Evolutionary conservation across 495 filamentous ascomycete genomes (phyloP).

Genomic region (Podospora pseudopauciseta): DNA sequence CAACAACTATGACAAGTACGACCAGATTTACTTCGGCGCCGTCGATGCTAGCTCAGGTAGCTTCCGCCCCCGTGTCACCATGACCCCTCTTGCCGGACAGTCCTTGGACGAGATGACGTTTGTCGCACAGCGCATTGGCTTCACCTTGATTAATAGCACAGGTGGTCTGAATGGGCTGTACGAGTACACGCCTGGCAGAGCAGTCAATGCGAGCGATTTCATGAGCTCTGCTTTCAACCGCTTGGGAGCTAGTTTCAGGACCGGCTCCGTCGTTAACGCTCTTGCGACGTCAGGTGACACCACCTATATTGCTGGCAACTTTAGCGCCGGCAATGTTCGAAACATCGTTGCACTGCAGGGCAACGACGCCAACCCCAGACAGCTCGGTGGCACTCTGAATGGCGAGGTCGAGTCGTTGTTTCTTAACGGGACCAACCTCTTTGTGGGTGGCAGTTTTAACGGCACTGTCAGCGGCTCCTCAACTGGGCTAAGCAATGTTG

Average conservation of each 20-base stretch:
- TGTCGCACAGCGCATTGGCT: constrained; percentile 81
- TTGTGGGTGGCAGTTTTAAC: constrained; percentile 83
- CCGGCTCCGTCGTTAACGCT: constrained; percentile 61
- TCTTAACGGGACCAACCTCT: constrained; percentile 60
- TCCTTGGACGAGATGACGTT: constrained; percentile 60
- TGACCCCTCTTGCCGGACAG: constrained; percentile 66
- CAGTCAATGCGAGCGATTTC: constrained; percentile 58
- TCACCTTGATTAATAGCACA: constrained; percentile 64
- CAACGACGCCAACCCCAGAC: constrained; percentile 53
- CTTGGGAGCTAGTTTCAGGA: constrained; percentile 63
- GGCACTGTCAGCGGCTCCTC: constrained; percentile 60
- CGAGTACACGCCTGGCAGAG: constrained; percentile 72
- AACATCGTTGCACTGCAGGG: constrained; percentile 75
- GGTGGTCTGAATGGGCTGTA: constrained; percentile 85
- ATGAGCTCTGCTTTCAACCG: constrained; percentile 67
- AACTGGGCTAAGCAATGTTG: constrained; percentile 65
- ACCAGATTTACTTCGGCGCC: constrained; percentile 78
- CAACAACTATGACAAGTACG: constrained; percentile 91
- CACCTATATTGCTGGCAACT: constrained; percentile 82
- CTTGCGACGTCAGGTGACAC: constrained; percentile 56
- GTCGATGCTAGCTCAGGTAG: constrained; percentile 70
- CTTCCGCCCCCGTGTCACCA: constrained; percentile 78
- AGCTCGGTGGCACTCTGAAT: constrained; percentile 75
- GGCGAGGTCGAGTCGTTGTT: constrained; percentile 70
- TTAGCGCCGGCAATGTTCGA: constrained; percentile 58